Evolutionary conservation across 2,329 filamentous ascomycete species (phyloP).

Genomic region (Fusarium armeniacum): DNA sequence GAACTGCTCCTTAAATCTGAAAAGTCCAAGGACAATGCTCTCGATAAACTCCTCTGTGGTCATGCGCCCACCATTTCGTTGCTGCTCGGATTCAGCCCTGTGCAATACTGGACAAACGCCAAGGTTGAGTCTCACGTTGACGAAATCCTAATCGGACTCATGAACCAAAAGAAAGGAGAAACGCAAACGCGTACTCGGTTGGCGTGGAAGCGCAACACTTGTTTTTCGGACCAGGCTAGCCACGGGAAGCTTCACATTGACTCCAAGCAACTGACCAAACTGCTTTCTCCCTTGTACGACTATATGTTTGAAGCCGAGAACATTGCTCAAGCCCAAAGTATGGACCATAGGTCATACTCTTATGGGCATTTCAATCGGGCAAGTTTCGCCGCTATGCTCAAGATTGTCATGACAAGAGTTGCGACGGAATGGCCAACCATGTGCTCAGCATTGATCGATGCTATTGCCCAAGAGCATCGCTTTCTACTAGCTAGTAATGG

Average conservation of each 20-base stretch:
- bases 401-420: conserved; percentile 54
- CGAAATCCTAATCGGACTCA: conserved; percentile 54
- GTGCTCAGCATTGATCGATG: conserved; percentile 50
- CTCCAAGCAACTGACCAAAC: conserved; percentile 54
- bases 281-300: conserved; percentile 60
- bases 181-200: conserved; percentile 51
- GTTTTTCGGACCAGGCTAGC: conserved; percentile 48
- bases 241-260: conserved; percentile 53
- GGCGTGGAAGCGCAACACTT: conserved; percentile 56
- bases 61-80: conserved; percentile 62
- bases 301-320: conserved; percentile 62
- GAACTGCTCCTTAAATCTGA: conserved; percentile 59
- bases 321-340: conserved; percentile 29
- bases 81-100: conserved; percentile 64
- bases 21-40: conserved; percentile 46
- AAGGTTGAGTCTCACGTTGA: conserved; percentile 58
- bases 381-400: conserved; percentile 58
- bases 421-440: conserved; percentile 54
- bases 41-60: conserved; percentile 62
- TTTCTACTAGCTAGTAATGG: conserved; percentile 52
- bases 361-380: conserved; percentile 56
- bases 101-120: conserved; percentile 66
- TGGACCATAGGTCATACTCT: conserved; percentile 16
- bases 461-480: conserved; percentile 51
- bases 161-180: conserved; percentile 29